phyloP scores from a whole-genome alignment of 345 rosid genomes.

The Eucalyptus camaldulensis region DNA sequence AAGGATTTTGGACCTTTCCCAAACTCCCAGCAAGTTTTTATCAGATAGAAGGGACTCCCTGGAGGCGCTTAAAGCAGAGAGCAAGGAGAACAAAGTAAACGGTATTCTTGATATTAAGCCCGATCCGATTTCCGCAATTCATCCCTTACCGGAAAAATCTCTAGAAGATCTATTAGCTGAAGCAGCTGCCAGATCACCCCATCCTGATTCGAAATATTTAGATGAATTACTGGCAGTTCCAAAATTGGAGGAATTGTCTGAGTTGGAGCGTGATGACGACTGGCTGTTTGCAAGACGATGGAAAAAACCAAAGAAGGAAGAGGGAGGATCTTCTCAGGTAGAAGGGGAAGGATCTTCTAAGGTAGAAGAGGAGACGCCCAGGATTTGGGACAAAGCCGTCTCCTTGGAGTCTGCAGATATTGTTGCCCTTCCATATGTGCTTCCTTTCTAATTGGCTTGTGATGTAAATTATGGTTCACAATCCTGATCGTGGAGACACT shows the following conservation, averaged over 20 bases:
- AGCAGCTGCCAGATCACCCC: slow-evolving; percentile 39
- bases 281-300: slow-evolving; percentile 37
- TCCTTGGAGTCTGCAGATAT: slow-evolving; percentile 48
- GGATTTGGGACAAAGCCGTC: slow-evolving; percentile 57
- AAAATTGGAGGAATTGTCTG: slow-evolving; percentile 29
- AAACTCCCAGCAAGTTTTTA: slow-evolving; percentile 8
- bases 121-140: slow-evolving; percentile 1
- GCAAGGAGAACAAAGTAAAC: slow-evolving; percentile 26
- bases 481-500: background rate
- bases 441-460: slow-evolving; percentile 44
- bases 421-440: slow-evolving; percentile 61
- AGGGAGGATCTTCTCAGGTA: slow-evolving; percentile 7
- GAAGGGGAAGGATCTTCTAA: slow-evolving; percentile 8
- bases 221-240: slow-evolving; percentile 45
- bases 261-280: slow-evolving; percentile 28
- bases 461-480: background rate
- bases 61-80: slow-evolving; percentile 9
- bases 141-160: slow-evolving; percentile 6
- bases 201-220: slow-evolving; percentile 58
- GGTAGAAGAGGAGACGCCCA: slow-evolving; percentile 8
- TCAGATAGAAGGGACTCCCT: slow-evolving; percentile 8
- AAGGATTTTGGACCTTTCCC: slow-evolving; percentile 14
- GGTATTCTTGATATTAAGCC: slow-evolving; percentile 22
- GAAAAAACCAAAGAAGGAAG: slow-evolving; percentile 13
- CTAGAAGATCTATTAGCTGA: slow-evolving; percentile 21